Evolutionary conservation across 179 eudicot genomes (phyloP).

Genomic region (Spinacia oleracea): DNA sequence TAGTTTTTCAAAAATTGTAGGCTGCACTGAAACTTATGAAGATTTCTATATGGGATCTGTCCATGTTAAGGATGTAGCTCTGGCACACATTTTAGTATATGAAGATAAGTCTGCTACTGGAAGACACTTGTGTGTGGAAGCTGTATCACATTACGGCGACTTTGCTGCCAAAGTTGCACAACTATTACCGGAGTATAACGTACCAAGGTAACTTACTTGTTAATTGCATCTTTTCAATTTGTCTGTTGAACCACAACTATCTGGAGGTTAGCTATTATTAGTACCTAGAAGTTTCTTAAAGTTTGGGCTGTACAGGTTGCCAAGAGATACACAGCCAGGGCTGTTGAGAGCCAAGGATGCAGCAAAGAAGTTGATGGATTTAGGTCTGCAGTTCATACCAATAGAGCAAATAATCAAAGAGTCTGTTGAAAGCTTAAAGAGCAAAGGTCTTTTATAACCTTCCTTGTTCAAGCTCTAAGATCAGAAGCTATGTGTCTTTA

Average conservation of each 20-base stretch:
- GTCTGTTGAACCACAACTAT: not conserved
- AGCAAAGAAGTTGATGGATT: slow-evolving; percentile 72
- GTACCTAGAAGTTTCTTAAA: not conserved
- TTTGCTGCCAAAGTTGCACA: slow-evolving; percentile 82
- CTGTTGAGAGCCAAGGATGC: slow-evolving; percentile 62
- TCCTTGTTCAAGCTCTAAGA: not conserved
- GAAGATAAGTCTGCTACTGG: slow-evolving; percentile 75
- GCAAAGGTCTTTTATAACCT: slow-evolving; percentile 63
- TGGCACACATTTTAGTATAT: slow-evolving; percentile 82
- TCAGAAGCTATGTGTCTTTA: slow-evolving; percentile 10
- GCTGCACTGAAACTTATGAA: slow-evolving; percentile 66
- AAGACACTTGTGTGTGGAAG: slow-evolving; percentile 87
- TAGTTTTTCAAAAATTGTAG: slow-evolving; percentile 31
- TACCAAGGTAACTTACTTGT: slow-evolving; percentile 59
- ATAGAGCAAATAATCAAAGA: slow-evolving; percentile 87
- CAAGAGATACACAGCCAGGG: slow-evolving; percentile 91
- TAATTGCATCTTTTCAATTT: not conserved
- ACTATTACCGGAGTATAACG: slow-evolving; percentile 71
- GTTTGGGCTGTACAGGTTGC: slow-evolving; percentile 46
- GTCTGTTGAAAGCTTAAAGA: slow-evolving; percentile 72
- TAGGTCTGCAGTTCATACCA: slow-evolving; percentile 71
- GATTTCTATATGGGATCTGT: slow-evolving; percentile 74
- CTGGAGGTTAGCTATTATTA: too few species aligned
- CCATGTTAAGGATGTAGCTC: slow-evolving; percentile 87
- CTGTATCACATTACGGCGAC: slow-evolving; percentile 75